Conservation (phyloP, 345 rosid genomes). For the Passiflora organensis region DNA sequence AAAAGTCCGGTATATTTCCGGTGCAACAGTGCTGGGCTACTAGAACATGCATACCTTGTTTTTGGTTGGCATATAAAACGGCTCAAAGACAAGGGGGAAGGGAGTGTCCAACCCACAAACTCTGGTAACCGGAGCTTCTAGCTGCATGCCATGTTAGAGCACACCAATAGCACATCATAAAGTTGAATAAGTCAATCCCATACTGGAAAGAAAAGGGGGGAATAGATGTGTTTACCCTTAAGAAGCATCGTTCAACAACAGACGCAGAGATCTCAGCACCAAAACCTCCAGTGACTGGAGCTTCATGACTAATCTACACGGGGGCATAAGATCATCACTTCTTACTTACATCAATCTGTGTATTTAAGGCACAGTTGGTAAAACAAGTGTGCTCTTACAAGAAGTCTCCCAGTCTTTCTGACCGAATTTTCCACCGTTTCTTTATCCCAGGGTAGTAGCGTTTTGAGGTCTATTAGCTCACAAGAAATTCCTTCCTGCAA, state of each 20-base stretch:
- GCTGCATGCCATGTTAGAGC: conserved; percentile 35
- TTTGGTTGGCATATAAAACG: conserved; percentile 84
- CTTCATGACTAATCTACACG: conserved; percentile 84
- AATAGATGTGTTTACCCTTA: conserved; percentile 55
- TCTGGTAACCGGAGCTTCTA: conserved; percentile 83
- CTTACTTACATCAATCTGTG: too few species aligned
- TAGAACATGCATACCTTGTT: conserved; percentile 67
- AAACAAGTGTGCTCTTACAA: conserved; percentile 37
- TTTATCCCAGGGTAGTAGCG: conserved; percentile 87
- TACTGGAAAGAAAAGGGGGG: too few species aligned
- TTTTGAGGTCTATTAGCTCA: conserved; percentile 80
- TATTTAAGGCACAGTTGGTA: not conserved
- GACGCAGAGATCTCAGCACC: conserved; percentile 90
- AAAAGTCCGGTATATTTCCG: too few species aligned
- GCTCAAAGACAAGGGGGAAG: conserved; percentile 87
- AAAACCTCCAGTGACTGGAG: conserved; percentile 89
- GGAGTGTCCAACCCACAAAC: conserved; percentile 92
- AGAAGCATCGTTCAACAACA: conserved; percentile 74
- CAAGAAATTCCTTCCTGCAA: conserved; percentile 86
- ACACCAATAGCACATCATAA: not conserved
- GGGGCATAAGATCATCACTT: conserved; percentile 5
- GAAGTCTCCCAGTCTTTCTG: conserved; percentile 77
- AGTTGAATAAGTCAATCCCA: too few species aligned
- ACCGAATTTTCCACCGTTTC: conserved; percentile 84
- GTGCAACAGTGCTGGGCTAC: too few species aligned